Conservation (phyloP, 2,329 filamentous ascomycete genomes). For the Colletotrichum spinosum region DNA sequence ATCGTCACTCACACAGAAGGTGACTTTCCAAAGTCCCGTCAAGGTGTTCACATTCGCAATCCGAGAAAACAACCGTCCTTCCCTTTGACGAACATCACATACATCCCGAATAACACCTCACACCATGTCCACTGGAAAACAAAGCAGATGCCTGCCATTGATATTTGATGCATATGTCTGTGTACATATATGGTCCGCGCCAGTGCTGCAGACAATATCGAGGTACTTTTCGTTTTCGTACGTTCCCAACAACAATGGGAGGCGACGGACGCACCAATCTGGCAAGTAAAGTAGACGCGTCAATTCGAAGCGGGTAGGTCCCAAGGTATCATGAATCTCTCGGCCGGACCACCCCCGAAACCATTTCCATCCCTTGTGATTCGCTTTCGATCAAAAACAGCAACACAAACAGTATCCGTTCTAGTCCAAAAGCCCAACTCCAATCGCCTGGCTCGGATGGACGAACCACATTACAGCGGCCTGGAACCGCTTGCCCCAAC, state of each 20-base stretch:
- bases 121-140: not conserved
- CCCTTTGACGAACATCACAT: no score
- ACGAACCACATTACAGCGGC: slow-evolving; percentile 30
- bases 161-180: slow-evolving; percentile 32
- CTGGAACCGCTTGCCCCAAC: slow-evolving; percentile 23
- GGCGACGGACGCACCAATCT: slow-evolving; percentile 16
- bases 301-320: slow-evolving; percentile 34
- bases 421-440: slow-evolving; percentile 37
- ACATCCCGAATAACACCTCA: not conserved
- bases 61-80: no score
- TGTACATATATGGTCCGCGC: slow-evolving; percentile 22
- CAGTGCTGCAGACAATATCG: slow-evolving; percentile 2
- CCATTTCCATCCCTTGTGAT: slow-evolving; percentile 20
- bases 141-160: not conserved
- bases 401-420: slow-evolving; percentile 29
- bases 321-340: slow-evolving; percentile 38
- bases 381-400: slow-evolving; percentile 8
- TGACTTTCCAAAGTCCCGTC: no score
- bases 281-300: slow-evolving; percentile 34
- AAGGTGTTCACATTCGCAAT: no score
- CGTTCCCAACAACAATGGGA: slow-evolving; percentile 16
- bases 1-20: no score
- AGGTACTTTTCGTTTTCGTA: slow-evolving; percentile 28
- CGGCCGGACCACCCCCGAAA: slow-evolving; percentile 28
- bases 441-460: slow-evolving; percentile 26